Evolutionary conservation across 2,329 filamentous ascomycete genomes (phyloP).

Genomic region (Phialophora chinensis): DNA sequence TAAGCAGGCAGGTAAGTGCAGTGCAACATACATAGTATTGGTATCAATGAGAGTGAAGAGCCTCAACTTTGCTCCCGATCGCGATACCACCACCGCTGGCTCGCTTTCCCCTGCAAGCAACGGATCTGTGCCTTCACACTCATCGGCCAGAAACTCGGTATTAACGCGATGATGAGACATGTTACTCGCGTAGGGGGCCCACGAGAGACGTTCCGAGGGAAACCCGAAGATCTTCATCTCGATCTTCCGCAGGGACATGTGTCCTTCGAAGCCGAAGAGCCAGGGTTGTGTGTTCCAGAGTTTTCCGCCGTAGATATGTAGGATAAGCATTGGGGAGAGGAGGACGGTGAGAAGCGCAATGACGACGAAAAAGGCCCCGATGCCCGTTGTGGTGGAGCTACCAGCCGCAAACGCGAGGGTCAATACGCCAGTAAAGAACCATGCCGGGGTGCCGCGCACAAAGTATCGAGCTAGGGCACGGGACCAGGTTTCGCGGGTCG

Average conservation of each 20-base stretch:
- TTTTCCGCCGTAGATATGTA: conserved; percentile 49
- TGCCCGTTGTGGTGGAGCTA: conserved; percentile 1
- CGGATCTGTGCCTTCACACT: conserved; percentile 45
- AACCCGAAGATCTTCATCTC: conserved; percentile 50
- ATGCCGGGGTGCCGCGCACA: conserved; percentile 34
- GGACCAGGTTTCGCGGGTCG: conserved; percentile 41
- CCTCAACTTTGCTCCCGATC: conserved; percentile 40
- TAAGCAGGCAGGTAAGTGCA: not conserved
- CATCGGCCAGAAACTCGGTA: conserved; percentile 33
- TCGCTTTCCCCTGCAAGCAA: conserved; percentile 35
- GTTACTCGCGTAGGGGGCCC: conserved; percentile 44
- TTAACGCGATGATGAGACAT: conserved; percentile 45
- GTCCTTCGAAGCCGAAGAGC: conserved; percentile 53
- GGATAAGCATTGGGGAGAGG: conserved; percentile 45
- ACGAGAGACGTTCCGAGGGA: conserved; percentile 45
- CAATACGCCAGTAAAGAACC: conserved; percentile 27
- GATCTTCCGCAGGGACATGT: conserved; percentile 48
- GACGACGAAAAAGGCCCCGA: conserved; percentile 32
- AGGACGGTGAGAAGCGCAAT: conserved; percentile 38
- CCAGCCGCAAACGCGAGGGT: conserved; percentile 4
- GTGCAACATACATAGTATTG: conserved; percentile 47
- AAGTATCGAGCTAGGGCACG: conserved; percentile 39
- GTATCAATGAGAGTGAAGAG: conserved; percentile 52
- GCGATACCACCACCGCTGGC: not conserved
- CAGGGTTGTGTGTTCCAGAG: conserved; percentile 51